Conservation (phyloP, 768 basidiomycete species). For the Tylopilus felleus region DNA sequence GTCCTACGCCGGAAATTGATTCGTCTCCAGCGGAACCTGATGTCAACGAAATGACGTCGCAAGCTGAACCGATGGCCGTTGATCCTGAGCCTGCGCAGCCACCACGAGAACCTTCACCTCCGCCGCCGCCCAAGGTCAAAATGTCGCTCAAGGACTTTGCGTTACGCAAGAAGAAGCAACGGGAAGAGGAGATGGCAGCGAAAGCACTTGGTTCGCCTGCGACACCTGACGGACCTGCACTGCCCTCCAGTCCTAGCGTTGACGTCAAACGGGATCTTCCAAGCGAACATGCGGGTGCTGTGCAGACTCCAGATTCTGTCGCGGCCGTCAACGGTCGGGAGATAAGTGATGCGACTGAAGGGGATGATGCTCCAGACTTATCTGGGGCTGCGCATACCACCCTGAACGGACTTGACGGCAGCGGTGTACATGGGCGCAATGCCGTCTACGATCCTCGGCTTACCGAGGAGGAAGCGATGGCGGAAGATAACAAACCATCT, state of each 20-base stretch:
- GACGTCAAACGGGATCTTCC: conserved; percentile 18
- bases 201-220: conserved; percentile 26
- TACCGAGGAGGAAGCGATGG: neutral
- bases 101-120: conserved; percentile 25
- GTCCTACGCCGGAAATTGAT: neutral
- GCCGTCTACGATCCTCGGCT: neutral
- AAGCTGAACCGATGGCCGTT: conserved; percentile 9
- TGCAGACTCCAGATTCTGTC: neutral
- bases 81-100: conserved; percentile 7
- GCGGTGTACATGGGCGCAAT: neutral
- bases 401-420: conserved; percentile 2
- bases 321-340: conserved; percentile 3
- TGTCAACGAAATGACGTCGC: conserved; percentile 1
- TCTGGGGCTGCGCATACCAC: neutral
- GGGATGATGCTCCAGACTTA: neutral
- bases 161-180: conserved; percentile 50
- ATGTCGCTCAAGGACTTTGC: conserved; percentile 59
- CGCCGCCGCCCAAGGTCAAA: conserved; percentile 48
- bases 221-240: conserved; percentile 8
- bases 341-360: conserved; percentile 8
- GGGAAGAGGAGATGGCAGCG: conserved; percentile 42
- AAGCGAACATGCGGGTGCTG: conserved; percentile 1
- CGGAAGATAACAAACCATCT: neutral
- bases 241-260: conserved; percentile 19
- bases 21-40: neutral